phyloP scores from a whole-genome alignment of 139 green algal species.

The Chlamydomonas applanata region DNA sequence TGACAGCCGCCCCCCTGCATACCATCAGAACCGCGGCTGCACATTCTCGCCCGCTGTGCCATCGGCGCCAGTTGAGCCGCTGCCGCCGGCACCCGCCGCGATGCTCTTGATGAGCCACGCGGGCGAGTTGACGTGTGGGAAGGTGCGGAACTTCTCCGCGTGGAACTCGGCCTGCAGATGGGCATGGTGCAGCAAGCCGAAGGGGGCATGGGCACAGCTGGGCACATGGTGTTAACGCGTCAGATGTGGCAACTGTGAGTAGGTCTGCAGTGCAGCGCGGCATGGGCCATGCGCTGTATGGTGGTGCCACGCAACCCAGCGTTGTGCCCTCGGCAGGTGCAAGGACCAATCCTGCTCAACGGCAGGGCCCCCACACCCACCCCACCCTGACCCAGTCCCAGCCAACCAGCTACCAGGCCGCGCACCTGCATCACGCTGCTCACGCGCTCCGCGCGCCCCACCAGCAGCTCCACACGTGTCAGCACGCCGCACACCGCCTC shows the following conservation, averaged over 20 bases:
- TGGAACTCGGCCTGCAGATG: slow-evolving; percentile 25
- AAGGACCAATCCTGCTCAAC: no score
- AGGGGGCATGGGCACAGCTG: no score
- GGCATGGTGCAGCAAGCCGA: no score
- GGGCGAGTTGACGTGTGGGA: slow-evolving; percentile 35
- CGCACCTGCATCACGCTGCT: slow-evolving; percentile 6
- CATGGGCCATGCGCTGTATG: no score
- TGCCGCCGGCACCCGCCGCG: no score
- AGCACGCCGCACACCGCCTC: neutral
- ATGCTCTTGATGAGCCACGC: slow-evolving; percentile 27
- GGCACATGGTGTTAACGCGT: no score
- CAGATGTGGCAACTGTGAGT: no score
- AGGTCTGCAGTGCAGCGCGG: no score
- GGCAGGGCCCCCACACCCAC: no score
- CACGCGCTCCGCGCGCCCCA: neutral
- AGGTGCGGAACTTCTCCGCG: slow-evolving; percentile 23
- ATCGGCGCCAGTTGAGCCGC: neutral
- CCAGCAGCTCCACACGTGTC: slow-evolving; percentile 2
- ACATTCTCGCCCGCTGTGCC: neutral
- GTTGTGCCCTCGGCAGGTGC: no score
- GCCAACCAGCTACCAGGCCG: neutral
- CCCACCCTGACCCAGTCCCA: no score
- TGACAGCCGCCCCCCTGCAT: neutral
- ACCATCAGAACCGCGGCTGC: neutral
- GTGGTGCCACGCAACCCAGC: no score